phyloP scores from a whole-genome alignment of 140 eudicot genomes.

The Cichorium intybus region DNA sequence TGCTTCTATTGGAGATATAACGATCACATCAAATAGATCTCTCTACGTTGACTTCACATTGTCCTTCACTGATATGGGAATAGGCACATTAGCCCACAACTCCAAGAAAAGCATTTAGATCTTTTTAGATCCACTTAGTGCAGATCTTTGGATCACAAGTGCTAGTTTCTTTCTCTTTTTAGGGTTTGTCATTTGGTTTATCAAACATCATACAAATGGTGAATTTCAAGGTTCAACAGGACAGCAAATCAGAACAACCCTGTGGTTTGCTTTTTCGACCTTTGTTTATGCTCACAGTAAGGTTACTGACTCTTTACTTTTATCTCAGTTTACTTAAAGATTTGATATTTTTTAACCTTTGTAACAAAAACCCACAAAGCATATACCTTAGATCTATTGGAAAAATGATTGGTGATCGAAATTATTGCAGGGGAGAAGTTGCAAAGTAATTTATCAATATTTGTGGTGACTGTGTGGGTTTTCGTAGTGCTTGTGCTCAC shows the following conservation, averaged over 20 bases:
- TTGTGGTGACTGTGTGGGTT: conserved; percentile 21
- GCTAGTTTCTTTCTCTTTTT: conserved; percentile 24
- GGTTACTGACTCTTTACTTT: background rate
- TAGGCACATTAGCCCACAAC: conserved; percentile 7
- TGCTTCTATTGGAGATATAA: conserved; percentile 45
- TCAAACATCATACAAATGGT: conserved; percentile 24
- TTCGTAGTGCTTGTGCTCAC: conserved; percentile 35
- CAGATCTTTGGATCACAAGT: conserved; percentile 31
- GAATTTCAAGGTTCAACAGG: conserved; percentile 38
- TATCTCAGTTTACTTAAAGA: background rate
- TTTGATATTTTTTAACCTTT: background rate
- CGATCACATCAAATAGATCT: conserved; percentile 43
- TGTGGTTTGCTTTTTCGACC: conserved; percentile 42
- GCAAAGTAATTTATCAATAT: conserved; percentile 19
- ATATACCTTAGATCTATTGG: background rate
- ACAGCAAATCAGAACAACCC: conserved; percentile 16
- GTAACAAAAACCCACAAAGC: too few relatives aligned
- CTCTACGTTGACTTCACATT: conserved; percentile 45
- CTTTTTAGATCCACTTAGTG: conserved; percentile 36
- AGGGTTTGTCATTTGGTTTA: conserved; percentile 28
- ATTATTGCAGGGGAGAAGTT: conserved; percentile 20
- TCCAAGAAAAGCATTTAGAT: conserved; percentile 17
- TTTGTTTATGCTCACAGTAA: conserved; percentile 34
- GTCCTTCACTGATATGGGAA: conserved; percentile 39
- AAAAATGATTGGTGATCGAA: too few relatives aligned